Conservation (phyloP, 441 rosid genomes). For the Mallotus japonicus region DNA sequence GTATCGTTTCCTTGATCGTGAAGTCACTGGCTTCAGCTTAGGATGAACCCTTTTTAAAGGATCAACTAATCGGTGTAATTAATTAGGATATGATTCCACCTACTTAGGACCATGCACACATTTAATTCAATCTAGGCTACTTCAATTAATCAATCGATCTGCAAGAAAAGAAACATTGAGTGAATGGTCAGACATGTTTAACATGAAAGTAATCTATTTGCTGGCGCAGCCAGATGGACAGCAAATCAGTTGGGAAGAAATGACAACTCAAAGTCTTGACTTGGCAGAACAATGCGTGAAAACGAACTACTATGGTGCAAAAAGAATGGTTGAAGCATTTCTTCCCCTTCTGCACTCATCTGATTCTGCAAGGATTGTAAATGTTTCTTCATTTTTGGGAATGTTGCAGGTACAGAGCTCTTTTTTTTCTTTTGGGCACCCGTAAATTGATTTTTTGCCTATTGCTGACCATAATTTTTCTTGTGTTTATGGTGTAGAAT, state of each 20-base stretch:
- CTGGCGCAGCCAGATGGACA: slow-evolving; percentile 27
- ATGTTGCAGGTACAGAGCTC: slow-evolving; percentile 38
- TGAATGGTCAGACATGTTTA: neutral
- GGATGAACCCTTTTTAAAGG: too few relatives aligned
- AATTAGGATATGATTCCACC: too few relatives aligned
- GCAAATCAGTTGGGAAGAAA: slow-evolving; percentile 30
- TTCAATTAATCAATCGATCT: neutral
- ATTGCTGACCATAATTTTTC: neutral
- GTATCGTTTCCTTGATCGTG: too few relatives aligned
- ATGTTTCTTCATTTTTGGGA: slow-evolving; percentile 42
- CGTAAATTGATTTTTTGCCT: too few relatives aligned
- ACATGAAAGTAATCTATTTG: neutral
- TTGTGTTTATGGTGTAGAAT: neutral
- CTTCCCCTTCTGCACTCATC: slow-evolving; percentile 51
- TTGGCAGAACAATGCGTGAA: slow-evolving; percentile 42
- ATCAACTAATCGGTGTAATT: too few relatives aligned
- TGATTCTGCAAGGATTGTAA: slow-evolving; percentile 50
- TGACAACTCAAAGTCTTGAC: slow-evolving; percentile 25
- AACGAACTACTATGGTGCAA: slow-evolving; percentile 55
- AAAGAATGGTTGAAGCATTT: slow-evolving; percentile 46
- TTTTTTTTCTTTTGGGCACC: too few relatives aligned
- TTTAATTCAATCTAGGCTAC: too few relatives aligned
- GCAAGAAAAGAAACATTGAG: too few relatives aligned
- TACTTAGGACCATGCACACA: too few relatives aligned
- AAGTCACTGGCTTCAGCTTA: too few relatives aligned